These are phyloP conservation scores for Mortierella sp. DNA, from an alignment of 371 early-diverging fungal genomes.

Conservation along the genomic window DNA sequence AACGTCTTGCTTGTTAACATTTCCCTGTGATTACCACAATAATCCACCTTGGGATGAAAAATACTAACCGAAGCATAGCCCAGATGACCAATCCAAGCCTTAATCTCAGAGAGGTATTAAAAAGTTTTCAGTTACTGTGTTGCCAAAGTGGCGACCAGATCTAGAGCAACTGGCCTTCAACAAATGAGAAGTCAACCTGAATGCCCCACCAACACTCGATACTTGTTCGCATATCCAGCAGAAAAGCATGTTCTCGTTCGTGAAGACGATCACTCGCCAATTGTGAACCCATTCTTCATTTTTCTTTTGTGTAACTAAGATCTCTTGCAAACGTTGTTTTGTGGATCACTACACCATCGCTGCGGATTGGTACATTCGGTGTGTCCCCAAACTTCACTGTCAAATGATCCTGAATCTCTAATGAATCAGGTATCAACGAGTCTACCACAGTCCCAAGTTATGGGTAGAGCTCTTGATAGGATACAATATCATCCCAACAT, in stretches of 20 bases:
- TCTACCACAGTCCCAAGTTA: too few species aligned
- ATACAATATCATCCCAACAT: too few species aligned
- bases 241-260: neutral
- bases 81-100: neutral
- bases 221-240: constrained; percentile 1
- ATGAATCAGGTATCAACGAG: too few species aligned
- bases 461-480: too few species aligned
- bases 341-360: constrained; percentile 14
- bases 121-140: neutral
- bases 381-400: neutral
- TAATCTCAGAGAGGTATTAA: neutral
- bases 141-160: neutral
- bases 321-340: constrained; percentile 8
- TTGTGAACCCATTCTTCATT: constrained; percentile 5
- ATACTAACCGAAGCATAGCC: too few species aligned
- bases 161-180: neutral
- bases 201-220: neutral
- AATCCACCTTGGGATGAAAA: too few species aligned
- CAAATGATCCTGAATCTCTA: too few species aligned
- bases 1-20: too few species aligned
- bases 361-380: constrained; percentile 18
- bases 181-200: neutral
- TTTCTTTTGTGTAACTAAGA: constrained; percentile 1
- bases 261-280: neutral
- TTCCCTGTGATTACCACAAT: too few species aligned